These are phyloP conservation scores for Leucocoprinus birnbaumii DNA, from an alignment of 768 basidiomycete species.

Conservation along the genomic window DNA sequence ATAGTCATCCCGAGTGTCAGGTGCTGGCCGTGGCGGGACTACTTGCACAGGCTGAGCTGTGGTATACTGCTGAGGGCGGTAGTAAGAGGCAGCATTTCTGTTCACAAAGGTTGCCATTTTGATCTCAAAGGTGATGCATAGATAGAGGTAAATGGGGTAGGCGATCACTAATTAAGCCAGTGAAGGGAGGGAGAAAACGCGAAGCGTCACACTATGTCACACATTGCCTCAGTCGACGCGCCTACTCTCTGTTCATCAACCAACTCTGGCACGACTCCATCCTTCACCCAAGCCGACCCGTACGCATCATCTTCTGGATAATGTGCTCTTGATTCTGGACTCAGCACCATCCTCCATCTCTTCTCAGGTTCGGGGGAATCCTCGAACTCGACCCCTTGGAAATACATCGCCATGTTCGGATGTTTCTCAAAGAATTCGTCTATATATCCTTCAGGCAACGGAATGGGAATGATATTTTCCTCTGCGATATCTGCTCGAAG, in stretches of 20 bases:
- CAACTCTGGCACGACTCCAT: conserved; percentile 8
- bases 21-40: conserved; percentile 24
- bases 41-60: conserved; percentile 19
- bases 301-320: conserved; percentile 48
- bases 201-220: background rate
- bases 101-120: conserved; percentile 15
- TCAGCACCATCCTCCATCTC: conserved; percentile 23
- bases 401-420: conserved; percentile 7
- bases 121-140: background rate
- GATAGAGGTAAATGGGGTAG: background rate
- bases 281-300: conserved; percentile 31
- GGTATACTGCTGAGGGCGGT: conserved; percentile 21
- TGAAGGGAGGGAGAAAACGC: background rate
- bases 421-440: conserved; percentile 7
- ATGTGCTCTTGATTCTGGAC: conserved; percentile 34
- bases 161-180: conserved; percentile 1
- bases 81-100: conserved; percentile 23
- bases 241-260: background rate
- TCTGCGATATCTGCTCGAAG: conserved; percentile 28
- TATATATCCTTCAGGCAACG: conserved; percentile 6
- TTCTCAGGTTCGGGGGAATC: background rate
- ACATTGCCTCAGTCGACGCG: background rate
- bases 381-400: conserved; percentile 7
- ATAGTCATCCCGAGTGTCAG: conserved; percentile 68
- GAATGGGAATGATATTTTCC: conserved; percentile 26